phyloP scores from a whole-genome alignment of 2,329 filamentous ascomycete species.

The Monascus ruber region DNA sequence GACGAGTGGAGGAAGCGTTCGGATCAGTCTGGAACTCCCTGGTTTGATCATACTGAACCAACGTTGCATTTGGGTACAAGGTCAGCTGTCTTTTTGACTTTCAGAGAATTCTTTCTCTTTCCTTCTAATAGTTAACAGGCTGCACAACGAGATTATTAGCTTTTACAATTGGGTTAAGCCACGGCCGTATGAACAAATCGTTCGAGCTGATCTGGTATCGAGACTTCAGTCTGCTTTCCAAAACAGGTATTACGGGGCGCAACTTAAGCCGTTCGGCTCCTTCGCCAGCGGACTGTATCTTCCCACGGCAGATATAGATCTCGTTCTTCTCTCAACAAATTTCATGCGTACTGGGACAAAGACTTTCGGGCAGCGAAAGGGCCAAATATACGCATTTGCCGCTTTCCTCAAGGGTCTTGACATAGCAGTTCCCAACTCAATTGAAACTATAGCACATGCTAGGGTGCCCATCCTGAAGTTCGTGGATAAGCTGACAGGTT shows the following conservation, averaged over 20 bases:
- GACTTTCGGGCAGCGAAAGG: constrained; percentile 41
- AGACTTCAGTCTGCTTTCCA: constrained; percentile 54
- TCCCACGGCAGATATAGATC: constrained; percentile 81
- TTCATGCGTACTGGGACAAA: constrained; percentile 45
- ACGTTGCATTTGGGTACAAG: constrained; percentile 22
- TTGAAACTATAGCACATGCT: constrained; percentile 61
- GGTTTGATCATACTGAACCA: constrained; percentile 35
- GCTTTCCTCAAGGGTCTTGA: constrained; percentile 44
- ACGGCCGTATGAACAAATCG: constrained; percentile 59
- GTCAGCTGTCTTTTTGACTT: constrained; percentile 11
- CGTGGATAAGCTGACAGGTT: constrained; percentile 61
- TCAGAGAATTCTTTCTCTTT: background rate
- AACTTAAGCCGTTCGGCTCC: constrained; percentile 75
- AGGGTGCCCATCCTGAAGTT: constrained; percentile 92
- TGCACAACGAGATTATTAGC: constrained; percentile 82
- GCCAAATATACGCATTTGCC: constrained; percentile 51
- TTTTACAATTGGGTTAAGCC: constrained; percentile 82
- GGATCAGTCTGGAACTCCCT: constrained; percentile 45
- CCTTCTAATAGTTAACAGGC: constrained; percentile 36
- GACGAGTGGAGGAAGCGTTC: constrained; percentile 41
- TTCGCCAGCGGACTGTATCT: constrained; percentile 75
- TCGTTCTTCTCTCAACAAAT: constrained; percentile 60
- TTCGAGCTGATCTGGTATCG: constrained; percentile 61
- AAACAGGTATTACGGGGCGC: constrained; percentile 46
- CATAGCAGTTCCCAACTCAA: constrained; percentile 47